Percentiles rank a stretch among this genome's conserved stretches.
phyloP scores from a whole-genome alignment of 1,284 basidiomycete species.

The Sporisorium iseilematis-ciliati region DNA sequence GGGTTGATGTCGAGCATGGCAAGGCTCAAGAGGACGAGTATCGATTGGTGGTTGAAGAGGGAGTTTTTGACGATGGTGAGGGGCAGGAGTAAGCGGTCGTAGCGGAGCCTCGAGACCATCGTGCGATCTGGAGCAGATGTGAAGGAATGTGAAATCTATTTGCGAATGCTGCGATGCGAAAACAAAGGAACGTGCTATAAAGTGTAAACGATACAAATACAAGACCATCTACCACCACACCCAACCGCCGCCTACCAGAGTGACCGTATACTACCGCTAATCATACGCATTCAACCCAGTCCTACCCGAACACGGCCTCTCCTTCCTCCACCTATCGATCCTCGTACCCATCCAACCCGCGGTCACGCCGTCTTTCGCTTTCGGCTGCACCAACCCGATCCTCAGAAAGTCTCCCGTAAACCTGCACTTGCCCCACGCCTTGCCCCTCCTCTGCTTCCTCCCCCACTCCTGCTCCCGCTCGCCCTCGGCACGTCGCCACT shows the following conservation, averaged over 20 bases:
- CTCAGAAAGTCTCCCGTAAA: conserved; percentile 28
- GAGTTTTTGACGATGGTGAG: conserved; percentile 27
- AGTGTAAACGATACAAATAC: not conserved
- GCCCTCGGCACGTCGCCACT: conserved; percentile 12
- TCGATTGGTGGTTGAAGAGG: conserved; percentile 21
- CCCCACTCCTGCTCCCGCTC: not conserved
- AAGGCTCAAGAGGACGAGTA: conserved; percentile 23
- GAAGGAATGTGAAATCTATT: too few relatives aligned
- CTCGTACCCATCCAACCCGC: conserved; percentile 41
- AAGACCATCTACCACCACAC: conserved; percentile 1
- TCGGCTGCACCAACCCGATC: conserved; percentile 35
- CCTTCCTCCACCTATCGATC: conserved; percentile 22
- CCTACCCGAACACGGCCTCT: conserved; percentile 9
- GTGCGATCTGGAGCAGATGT: too few relatives aligned
- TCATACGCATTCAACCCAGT: conserved; percentile 11
- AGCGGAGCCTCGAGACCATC: too few relatives aligned
- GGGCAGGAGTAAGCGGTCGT: not conserved
- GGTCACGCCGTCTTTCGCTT: not conserved
- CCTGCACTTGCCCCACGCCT: conserved; percentile 27
- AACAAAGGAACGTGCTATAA: not conserved
- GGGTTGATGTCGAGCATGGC: conserved; percentile 8
- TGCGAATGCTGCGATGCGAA: conserved; percentile 2
- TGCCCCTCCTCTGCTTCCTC: not conserved
- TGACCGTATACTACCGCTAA: too few relatives aligned
- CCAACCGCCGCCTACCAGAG: not conserved